Base-by-base conservation (phyloP, 2,329 filamentous ascomycete genomes). In the Ceratocystis destructans region DNA sequence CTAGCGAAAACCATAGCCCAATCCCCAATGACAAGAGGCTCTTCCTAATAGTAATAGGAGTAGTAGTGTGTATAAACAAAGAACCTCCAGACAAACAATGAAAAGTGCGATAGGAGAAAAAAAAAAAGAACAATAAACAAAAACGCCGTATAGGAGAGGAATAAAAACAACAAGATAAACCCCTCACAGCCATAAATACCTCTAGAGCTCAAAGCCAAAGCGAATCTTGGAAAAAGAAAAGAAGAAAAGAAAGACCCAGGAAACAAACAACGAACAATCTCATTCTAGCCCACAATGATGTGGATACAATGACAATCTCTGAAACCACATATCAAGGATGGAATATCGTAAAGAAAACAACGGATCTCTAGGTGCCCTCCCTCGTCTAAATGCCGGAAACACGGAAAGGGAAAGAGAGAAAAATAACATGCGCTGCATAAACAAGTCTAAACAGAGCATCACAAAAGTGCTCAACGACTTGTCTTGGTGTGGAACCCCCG, bases 81-180 rank as follows among this genome's bases (percentile, higher is more conserved):
- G 22, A 50, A 50, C 25, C 12, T 50, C 44, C n/a, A 61, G 41
- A 12, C 5, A 66, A 53, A 37, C 48, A 53, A 66, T 22, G 33
- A 48, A 66, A 61, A 44, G 66, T 59, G 15, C 4, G 8, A n/a
- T 46, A 25, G 7, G 22, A 31, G 20, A 33, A 45, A 44, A 45
- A 8, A 33, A 8, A 28, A 45, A 8, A 33, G 3, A 28, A 25
- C 28, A 15, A 5, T 1, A 62, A 33, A 17, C 31, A 50, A 68
- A 66, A 62, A 46, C 28, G 22, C 48, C 48, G n/a, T 25, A n/a
- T 45, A 22, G 63, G 67, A 65, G 41, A 63, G 61, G 41, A 53
- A 66, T 62, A 45, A 64, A 66, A 67, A 61, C 17, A 61, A 53
- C 46, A 25, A 64, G 64, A 50, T 62, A 67, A 62, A 28, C 44